These are phyloP conservation scores for Epichloe festucae DNA, from an alignment of 2,329 filamentous ascomycete genomes.

Conservation along the genomic window DNA sequence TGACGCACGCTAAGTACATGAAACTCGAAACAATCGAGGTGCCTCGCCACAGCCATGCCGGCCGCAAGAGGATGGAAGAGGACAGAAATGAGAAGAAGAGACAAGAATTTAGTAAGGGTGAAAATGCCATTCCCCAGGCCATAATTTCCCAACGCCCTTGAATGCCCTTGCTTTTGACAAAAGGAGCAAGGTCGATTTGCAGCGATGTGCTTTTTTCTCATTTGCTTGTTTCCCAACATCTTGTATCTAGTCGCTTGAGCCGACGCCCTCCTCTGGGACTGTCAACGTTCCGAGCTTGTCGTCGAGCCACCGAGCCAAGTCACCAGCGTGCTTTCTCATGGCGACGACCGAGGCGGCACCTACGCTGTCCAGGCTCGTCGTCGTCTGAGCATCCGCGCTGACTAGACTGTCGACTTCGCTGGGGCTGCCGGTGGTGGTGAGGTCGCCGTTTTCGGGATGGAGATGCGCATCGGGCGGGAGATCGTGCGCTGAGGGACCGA, in stretches of 20 bases:
- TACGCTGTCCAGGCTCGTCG: conserved; percentile 25
- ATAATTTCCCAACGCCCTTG: neutral
- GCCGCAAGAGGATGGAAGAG: neutral
- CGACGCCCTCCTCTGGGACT: conserved; percentile 40
- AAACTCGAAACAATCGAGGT: too few relatives aligned
- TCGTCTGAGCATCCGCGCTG: conserved; percentile 33
- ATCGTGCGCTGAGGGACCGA: conserved; percentile 31
- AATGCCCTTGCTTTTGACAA: neutral
- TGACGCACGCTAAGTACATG: neutral
- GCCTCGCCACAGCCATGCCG: too few relatives aligned
- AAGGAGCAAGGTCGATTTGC: neutral
- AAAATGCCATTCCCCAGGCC: neutral
- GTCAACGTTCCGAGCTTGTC: conserved; percentile 41
- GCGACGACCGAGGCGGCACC: conserved; percentile 34
- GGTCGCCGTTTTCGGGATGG: conserved; percentile 18
- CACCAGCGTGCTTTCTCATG: conserved; percentile 43
- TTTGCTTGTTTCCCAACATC: neutral
- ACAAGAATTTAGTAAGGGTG: neutral
- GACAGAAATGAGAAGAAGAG: neutral
- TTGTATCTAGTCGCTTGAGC: conserved; percentile 8
- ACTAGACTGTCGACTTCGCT: conserved; percentile 34
- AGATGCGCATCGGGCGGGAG: conserved; percentile 10
- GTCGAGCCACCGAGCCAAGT: conserved; percentile 46
- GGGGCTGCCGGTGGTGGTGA: conserved; percentile 23
- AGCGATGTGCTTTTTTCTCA: neutral